Conservation (phyloP, 306 rosid species). For the Castanospermum australe region DNA sequence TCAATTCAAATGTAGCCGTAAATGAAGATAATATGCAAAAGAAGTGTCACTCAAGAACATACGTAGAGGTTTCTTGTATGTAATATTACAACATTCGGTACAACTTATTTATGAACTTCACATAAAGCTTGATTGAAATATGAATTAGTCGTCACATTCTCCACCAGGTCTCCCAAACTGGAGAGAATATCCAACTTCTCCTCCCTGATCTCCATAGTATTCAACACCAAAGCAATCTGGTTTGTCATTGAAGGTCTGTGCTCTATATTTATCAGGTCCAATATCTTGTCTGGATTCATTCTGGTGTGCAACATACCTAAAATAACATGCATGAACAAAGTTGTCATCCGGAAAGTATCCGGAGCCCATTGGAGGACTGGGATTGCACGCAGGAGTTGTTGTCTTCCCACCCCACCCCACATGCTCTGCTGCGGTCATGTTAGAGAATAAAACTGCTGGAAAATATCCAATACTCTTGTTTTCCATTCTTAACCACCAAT, state of each 20-base stretch:
- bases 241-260: rapidly evolving
- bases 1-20: no score
- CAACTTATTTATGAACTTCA: no score
- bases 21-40: no score
- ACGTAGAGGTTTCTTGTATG: no score
- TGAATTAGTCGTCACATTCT: background rate
- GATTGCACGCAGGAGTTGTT: background rate
- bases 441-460: background rate
- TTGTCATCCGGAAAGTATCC: background rate
- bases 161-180: slow-evolving; percentile 2
- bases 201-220: background rate
- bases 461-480: background rate
- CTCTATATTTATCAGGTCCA: background rate
- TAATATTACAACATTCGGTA: no score
- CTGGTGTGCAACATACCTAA: background rate
- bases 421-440: background rate
- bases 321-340: background rate
- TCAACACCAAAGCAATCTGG: background rate
- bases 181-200: background rate
- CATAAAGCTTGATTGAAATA: background rate
- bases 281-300: background rate
- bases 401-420: slow-evolving; percentile 25
- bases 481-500: background rate
- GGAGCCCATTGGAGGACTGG: slow-evolving; percentile 7
- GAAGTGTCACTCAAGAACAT: no score